Base-by-base conservation (phyloP, 192 early-diverging fungal genomes). In the Gamsiella multidivaricata region DNA sequence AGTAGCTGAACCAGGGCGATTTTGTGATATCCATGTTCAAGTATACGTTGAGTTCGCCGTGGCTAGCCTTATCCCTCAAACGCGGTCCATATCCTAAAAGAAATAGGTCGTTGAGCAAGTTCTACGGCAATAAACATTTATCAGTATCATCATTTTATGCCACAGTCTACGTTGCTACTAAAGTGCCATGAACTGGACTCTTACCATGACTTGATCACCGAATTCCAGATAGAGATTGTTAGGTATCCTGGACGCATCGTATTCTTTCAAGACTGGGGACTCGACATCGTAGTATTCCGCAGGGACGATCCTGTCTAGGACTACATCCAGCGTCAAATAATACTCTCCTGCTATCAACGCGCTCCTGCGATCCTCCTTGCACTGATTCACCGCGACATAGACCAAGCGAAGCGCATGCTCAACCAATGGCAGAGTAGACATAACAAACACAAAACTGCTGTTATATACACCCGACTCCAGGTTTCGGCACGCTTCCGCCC, bases 341-440 rank as follows among this genome's bases (percentile, higher is more conserved):
- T 78, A 78, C 31, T 78, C 74, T 4, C 74, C 74, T 25, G 51
- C 65, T 28, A 78, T 52, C 54, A 78, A 52, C 0, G 74, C 74
- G 31, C 28, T 28, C 18, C 29, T 62, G 3, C 74, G 74, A 25
- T 78, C 74, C 18, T 78, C 32, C 28, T 78, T 78, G 41, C 74
- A 78, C 8, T 50, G 25, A 31, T 78, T 78, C 34, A 53, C 29
- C 5, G 33, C 25, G 10, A 78, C 74, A 53, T 64, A 78, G 1
- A 58, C 29, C 15, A 63, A 25, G 12, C 74, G 46, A 5, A 78
- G 49, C 7, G 54, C 43, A 25, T 78, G 74, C 18, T 78, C 74
- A 7, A 69, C 26, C 33, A 78, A 46, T 14, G 74, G 74, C 4
- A 78, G 25, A 11, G 50, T 78, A 15, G 66, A 36, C 60, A 78